Evolutionary conservation across 2,329 filamentous ascomycete genomes (phyloP).

Genomic region (Ophiognomonia clavigignenti-juglandacearum): DNA sequence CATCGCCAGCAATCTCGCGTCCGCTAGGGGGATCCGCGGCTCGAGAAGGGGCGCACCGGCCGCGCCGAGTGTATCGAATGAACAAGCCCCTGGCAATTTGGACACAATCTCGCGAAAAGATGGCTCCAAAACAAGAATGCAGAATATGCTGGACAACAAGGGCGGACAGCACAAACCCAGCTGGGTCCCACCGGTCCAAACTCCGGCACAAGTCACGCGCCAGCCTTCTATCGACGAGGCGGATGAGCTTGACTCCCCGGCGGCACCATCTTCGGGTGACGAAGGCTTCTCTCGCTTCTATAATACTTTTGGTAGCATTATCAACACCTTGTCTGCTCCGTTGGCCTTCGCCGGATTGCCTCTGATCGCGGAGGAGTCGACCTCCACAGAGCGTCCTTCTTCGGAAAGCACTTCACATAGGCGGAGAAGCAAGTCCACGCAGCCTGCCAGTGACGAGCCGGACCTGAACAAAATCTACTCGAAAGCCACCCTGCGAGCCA

Average conservation of each 20-base stretch:
- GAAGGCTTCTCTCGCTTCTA: slow-evolving; percentile 91
- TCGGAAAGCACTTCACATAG: slow-evolving; percentile 22
- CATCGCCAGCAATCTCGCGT: slow-evolving; percentile 83
- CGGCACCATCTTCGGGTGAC: slow-evolving; percentile 39
- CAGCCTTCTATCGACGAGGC: slow-evolving; percentile 21
- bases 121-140: slow-evolving; percentile 48
- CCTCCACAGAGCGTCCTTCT: slow-evolving; percentile 23
- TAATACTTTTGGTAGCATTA: slow-evolving; percentile 80
- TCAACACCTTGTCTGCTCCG: slow-evolving; percentile 84
- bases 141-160: slow-evolving; percentile 47
- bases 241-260: slow-evolving; percentile 24
- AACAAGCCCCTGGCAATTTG: slow-evolving; percentile 68
- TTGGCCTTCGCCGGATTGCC: slow-evolving; percentile 91
- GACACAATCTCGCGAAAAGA: slow-evolving; percentile 50
- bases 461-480: slow-evolving; percentile 84
- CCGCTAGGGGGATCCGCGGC: slow-evolving; percentile 72
- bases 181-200: slow-evolving; percentile 43
- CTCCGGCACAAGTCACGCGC: slow-evolving; percentile 21
- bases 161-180: slow-evolving; percentile 50
- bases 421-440: slow-evolving; percentile 22
- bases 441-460: slow-evolving; percentile 48
- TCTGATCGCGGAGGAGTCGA: slow-evolving; percentile 52
- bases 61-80: slow-evolving; percentile 67
- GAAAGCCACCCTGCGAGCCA: slow-evolving; percentile 73
- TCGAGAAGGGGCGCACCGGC: slow-evolving; percentile 53